Percentiles rank a stretch among this genome's conserved stretches.
phyloP scores from a whole-genome alignment of 257 asterid genomes.

The Echium plantagineum region DNA sequence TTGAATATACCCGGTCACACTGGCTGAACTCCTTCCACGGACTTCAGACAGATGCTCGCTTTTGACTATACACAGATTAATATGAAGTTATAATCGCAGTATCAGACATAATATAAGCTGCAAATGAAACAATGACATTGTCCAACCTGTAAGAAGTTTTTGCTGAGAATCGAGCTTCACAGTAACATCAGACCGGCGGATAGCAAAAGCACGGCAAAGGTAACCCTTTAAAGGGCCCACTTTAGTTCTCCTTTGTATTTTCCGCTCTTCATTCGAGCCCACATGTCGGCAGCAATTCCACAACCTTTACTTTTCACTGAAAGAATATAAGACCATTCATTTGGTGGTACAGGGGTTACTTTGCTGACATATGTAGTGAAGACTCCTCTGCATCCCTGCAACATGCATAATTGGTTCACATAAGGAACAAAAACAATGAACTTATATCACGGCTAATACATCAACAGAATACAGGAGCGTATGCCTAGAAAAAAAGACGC shows the following conservation, averaged over 20 bases:
- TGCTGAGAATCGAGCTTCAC: conserved; percentile 96
- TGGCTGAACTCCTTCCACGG: conserved; percentile 50
- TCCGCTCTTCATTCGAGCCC: conserved; percentile 95
- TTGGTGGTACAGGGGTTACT: conserved; percentile 43
- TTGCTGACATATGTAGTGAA: conserved; percentile 52
- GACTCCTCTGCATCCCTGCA: conserved; percentile 83
- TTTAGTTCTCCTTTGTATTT: conserved; percentile 86
- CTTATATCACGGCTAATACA: background rate
- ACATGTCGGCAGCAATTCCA: conserved; percentile 68
- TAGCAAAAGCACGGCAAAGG: conserved; percentile 79
- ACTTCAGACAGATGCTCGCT: conserved; percentile 78
- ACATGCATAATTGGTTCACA: background rate
- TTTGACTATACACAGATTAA: conserved; percentile 47
- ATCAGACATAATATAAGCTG: background rate
- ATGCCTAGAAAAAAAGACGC: background rate
- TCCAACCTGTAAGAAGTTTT: conserved; percentile 70
- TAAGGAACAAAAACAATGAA: background rate
- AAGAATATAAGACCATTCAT: conserved; percentile 49
- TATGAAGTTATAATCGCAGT: background rate
- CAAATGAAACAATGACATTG: conserved; percentile 6
- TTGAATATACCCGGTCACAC: conserved; percentile 47
- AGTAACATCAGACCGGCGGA: conserved; percentile 81
- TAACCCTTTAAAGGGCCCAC: conserved; percentile 95
- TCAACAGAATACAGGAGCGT: background rate
- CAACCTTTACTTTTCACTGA: conserved; percentile 49